phyloP scores from a whole-genome alignment of 192 early-diverging fungal genomes.

The Linnemannia exigua region DNA sequence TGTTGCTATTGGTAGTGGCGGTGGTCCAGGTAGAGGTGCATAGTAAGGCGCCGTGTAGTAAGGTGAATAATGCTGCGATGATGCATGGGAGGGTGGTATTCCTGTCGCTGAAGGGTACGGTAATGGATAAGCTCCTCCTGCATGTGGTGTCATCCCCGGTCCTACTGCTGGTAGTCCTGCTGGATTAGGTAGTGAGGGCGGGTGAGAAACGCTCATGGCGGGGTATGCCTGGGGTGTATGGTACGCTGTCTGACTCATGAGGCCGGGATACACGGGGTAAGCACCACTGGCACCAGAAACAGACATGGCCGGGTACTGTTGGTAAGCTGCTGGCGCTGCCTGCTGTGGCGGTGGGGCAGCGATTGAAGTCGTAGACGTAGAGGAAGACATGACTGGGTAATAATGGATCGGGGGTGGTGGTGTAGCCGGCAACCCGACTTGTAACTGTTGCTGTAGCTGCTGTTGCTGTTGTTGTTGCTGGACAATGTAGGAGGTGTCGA shows the following conservation, averaged over 20 bases:
- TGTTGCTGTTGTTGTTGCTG: background rate
- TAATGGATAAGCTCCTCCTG: background rate
- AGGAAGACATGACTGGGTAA: constrained; percentile 22
- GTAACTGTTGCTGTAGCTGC: background rate
- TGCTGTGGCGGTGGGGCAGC: background rate
- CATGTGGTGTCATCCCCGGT: background rate
- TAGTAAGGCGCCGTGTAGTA: background rate
- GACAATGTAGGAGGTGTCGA: constrained; percentile 13
- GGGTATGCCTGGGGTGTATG: background rate
- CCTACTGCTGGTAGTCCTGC: background rate
- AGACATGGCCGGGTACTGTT: background rate
- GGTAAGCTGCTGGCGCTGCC: background rate
- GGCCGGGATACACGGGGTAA: background rate
- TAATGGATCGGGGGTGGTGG: constrained; percentile 23
- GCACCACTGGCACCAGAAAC: background rate
- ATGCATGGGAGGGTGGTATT: background rate
- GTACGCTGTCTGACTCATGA: background rate
- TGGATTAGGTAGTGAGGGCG: background rate
- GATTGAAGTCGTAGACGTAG: background rate
- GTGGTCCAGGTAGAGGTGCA: background rate
- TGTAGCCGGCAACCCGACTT: background rate
- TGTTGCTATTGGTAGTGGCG: background rate
- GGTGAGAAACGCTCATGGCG: background rate
- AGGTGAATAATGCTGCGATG: background rate
- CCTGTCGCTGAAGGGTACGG: background rate